Evolutionary conservation across 164 flowering plant genomes (phyloP), one percentile per base, ranked within the genome.

Genomic region (Aristolochia californica): DNA sequence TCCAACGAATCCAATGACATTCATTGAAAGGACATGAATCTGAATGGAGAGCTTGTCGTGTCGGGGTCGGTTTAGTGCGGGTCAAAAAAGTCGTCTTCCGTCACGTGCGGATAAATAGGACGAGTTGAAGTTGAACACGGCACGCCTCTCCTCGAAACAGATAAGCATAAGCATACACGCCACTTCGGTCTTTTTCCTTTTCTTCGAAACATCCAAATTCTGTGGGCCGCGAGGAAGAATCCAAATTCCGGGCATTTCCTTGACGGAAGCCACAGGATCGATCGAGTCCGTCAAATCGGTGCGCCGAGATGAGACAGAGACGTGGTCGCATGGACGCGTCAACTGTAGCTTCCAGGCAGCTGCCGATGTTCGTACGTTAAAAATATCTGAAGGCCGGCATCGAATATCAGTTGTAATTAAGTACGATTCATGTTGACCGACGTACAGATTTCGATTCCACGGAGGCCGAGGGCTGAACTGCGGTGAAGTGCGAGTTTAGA

Each of bases 51-150:
- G n/a, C n/a, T n/a, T 34, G 40, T 34, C 40, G 40, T 34, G 11
- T 3, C 40, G 10, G n/a, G n/a, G 10, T 34, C 40, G 40, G 34
- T 34, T 34, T 9, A 34, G 7, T 34, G 4, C 5, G 51, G 22
- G 21, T 48, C 51, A 48, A 48, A 22, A 48, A 48, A 48, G 2
- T 22, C 51, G 51, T 48, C 51, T 48, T 48, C 23, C 23, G 7
- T 48, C 51, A 48, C 51, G 51, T 48, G 51, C 12, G 51, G 51
- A 18, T 48, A 48, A 48, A 48, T 22, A n/a, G n/a, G n/a, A n/a
- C 9, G 22, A 18, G 7, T 48, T 2, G 23, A n/a, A 48, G 12
- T n/a, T 12, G 51, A 5, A 48, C 18, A 18, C 21, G 21, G n/a
- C 22, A 22, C n/a, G n/a, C n/a, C n/a, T n/a, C n/a, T n/a, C n/a